phyloP scores from a whole-genome alignment of 306 rosid species.

The Spatholobus suberectus region DNA sequence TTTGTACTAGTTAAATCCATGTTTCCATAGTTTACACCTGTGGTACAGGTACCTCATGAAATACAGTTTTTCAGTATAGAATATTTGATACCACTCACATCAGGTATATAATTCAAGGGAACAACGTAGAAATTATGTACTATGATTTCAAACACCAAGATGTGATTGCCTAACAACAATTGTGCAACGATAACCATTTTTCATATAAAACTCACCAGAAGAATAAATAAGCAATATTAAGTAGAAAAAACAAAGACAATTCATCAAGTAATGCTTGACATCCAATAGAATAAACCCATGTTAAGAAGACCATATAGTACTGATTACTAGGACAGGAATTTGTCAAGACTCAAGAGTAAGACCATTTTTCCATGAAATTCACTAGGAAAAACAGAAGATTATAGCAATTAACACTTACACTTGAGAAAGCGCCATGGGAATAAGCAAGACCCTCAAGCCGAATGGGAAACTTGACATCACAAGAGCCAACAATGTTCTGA shows the following conservation, averaged over 20 bases:
- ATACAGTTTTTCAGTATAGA: background rate
- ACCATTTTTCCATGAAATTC: background rate
- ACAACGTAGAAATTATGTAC: background rate
- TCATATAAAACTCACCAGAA: background rate
- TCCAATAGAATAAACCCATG: too few relatives aligned
- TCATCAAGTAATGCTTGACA: too few relatives aligned
- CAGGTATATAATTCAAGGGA: background rate
- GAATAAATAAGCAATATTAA: background rate
- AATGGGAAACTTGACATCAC: conserved; percentile 90
- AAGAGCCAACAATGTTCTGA: conserved; percentile 91
- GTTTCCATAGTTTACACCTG: background rate
- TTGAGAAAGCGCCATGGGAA: conserved; percentile 88
- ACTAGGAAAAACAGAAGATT: background rate
- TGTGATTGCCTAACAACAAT: background rate
- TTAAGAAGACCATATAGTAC: too few relatives aligned
- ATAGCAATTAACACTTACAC: conserved; percentile 56
- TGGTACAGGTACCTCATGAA: background rate
- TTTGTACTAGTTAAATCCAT: background rate
- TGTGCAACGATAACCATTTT: background rate
- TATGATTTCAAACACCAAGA: background rate
- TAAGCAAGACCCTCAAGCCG: conserved; percentile 86
- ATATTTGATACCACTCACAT: background rate
- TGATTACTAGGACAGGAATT: too few relatives aligned
- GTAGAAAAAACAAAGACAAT: too few relatives aligned
- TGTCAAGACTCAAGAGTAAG: background rate